Evolutionary conservation across 163 green algal genomes (phyloP).

Genomic region (Chlorella variabilis): DNA sequence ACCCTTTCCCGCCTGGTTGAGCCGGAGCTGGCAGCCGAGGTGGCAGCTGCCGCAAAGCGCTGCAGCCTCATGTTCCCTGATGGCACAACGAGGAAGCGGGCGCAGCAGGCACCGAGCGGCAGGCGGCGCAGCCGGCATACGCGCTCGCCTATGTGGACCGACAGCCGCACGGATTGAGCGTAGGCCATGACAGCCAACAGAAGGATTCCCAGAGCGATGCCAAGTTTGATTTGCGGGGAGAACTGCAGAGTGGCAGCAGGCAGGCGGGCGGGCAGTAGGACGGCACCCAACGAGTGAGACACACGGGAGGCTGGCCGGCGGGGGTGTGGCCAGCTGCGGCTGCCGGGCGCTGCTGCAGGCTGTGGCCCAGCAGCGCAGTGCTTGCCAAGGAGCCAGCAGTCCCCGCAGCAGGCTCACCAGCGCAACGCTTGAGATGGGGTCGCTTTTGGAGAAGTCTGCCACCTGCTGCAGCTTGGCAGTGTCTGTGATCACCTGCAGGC

Average conservation of each 20-base stretch:
- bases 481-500: slow-evolving; percentile 17
- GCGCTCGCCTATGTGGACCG: slow-evolving; percentile 13
- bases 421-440: slow-evolving; percentile 1
- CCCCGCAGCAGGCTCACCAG: background rate
- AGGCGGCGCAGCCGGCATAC: no score
- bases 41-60: no score
- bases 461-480: background rate
- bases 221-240: slow-evolving; percentile 9
- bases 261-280: background rate
- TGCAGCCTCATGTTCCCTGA: no score
- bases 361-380: background rate
- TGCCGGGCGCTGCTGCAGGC: no score
- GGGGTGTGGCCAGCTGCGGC: no score
- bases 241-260: background rate
- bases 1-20: no score
- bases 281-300: no score
- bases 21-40: no score
- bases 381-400: background rate
- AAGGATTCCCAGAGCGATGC: slow-evolving; percentile 7
- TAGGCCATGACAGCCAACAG: slow-evolving; percentile 15
- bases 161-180: slow-evolving; percentile 13
- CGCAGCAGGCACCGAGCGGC: no score
- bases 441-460: background rate
- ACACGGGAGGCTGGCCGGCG: no score
- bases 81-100: no score